Evolutionary conservation across 257 asterid genomes (phyloP), one percentile per base, ranked within the genome.

Genomic region (Leonotis leonurus): DNA sequence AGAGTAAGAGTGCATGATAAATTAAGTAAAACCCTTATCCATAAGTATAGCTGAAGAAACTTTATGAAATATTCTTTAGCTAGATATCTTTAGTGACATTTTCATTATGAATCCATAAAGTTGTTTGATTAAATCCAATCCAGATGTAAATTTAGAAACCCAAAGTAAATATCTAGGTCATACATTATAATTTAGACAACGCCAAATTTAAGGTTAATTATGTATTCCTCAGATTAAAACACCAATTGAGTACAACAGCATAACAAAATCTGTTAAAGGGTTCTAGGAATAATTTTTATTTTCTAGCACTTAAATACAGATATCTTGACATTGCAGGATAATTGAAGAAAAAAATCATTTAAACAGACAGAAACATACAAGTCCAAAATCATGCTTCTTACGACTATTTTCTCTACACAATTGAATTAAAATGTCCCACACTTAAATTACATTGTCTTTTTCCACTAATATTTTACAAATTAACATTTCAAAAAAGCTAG

Each of bases 1-100:
- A 68, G 59, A 65, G 56, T 6, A 56, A 53, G 67, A 27, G 65
- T 8, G 60, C 9, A 30, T 56, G 56, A 54, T 12, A 56, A 51
- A 36, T 26, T 46, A 36, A 22, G 18, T 50, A 56, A 32, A 56
- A 52, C 17, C 70, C 49, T 35, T 20, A 29, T 40, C 64, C 64
- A 64, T 55, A 64, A 68, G 22, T 37, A 14, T 27, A 58, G 32
- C 37, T 43, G 25, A 60, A 69, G 44, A 51, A 26, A 12, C 13
- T 51, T 12, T 26, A 26, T 25, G 29, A 46, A 46, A 1, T 16
- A 43, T n/a, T 40, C n/a, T 1, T n/a, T 5, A 0, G 20, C 5
- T 40, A n/a, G 7, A 40, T n/a, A 40, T 13, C 6, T 5, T n/a
- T 3, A 40, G 46, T 40, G 55, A 21, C 32, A 37, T 27, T 5